phyloP scores from a whole-genome alignment of 805 yeast species.

The Starmera pachycereana region DNA sequence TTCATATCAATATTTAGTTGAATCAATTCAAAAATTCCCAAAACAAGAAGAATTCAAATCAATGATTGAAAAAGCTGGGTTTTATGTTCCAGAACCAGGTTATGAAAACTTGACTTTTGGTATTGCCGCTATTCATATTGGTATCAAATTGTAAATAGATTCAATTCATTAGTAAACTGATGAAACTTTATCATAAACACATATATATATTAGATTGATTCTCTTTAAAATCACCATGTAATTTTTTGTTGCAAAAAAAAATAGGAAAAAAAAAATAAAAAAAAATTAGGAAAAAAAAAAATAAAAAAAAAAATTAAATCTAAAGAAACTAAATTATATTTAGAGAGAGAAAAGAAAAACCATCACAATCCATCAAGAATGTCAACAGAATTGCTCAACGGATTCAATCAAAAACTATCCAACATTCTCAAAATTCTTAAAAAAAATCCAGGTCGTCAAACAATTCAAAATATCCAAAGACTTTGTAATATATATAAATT shows the following conservation, averaged over 20 bases:
- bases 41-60: conserved; percentile 80
- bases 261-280: too few species aligned
- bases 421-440: conserved; percentile 13
- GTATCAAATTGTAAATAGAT: conserved; percentile 62
- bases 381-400: background rate
- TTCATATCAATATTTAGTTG: conserved; percentile 92
- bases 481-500: conserved; percentile 17
- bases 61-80: conserved; percentile 94
- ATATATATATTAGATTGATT: too few species aligned
- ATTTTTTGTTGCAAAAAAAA: too few species aligned
- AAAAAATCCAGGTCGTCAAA: conserved; percentile 11
- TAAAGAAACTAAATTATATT: too few species aligned
- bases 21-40: conserved; percentile 87
- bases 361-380: too few species aligned
- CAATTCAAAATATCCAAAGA: conserved; percentile 17
- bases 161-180: background rate
- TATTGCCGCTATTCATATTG: conserved; percentile 91
- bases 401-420: conserved; percentile 12
- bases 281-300: too few species aligned
- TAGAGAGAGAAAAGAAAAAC: too few species aligned
- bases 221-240: too few species aligned
- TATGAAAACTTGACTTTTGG: conserved; percentile 93
- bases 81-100: conserved; percentile 81
- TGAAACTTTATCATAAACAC: background rate
- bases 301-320: too few species aligned